Evolutionary conservation across 306 rosid genomes (phyloP), one percentile per base, ranked within the genome.

Genomic region (Casuarina glauca): DNA sequence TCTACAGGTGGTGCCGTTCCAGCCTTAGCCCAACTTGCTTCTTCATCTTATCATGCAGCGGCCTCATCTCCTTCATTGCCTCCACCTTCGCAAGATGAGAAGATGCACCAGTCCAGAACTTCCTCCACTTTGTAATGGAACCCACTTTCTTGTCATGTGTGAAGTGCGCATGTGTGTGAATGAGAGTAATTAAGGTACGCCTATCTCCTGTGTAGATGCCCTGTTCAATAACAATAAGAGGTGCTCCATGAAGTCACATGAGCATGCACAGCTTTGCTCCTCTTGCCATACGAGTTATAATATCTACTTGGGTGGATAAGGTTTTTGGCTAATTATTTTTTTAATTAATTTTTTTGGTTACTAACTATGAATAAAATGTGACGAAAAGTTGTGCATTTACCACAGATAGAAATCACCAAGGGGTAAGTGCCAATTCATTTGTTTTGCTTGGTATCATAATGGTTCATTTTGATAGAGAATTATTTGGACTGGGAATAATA

Each of bases 1-100:
- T 71, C 36, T 85, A 57, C 91, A 92, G 97, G 95, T 36, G 98
- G 98, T 67, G 95, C 95, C 7, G 80, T 89, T 86, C 98, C 96
- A 46, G 91, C 97, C 26, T 5, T 89, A 43, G 87, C 97, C 26
- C 98, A 94, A 81, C 96, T 94, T 70, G 86, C 81, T 86, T 87
- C 98, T 57, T 90, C 98, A 7, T 90, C 97, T 17, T 94, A 94
- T 87, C 85, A 89, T 4, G 88, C 97, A 0, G 79, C 83, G 17
- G 39, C 80, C 72, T 86, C 98, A 74, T 81, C 89, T 6, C 79
- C 84, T 49, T 49, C 86, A 4, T 39, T 78, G 38, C 81, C 85
- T 12, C 62, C 79, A 38, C 75, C 90, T 64, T 86, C 95, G 6
- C 73, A 87, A 35, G 90, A 89, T 20, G 97, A 89, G 9, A 84